Evolutionary conservation across 352 stramenopile species (phyloP).

Genomic region (Phytophthora ramorum): DNA sequence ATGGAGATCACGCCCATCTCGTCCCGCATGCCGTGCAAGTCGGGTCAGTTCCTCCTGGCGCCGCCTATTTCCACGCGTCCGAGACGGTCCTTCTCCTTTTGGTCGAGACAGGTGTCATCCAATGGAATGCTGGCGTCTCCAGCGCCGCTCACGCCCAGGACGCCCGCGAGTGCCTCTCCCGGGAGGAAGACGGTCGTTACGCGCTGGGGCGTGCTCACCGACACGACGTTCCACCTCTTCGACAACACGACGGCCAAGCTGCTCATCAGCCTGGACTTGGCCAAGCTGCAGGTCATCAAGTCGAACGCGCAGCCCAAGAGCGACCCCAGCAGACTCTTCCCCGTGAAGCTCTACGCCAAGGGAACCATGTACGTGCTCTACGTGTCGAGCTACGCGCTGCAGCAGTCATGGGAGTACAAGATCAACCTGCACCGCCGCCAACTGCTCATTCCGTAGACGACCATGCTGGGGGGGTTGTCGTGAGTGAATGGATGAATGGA

Average conservation of each 20-base stretch:
- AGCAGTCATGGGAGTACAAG: slow-evolving; percentile 84
- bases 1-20: slow-evolving; percentile 67
- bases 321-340: slow-evolving; percentile 65
- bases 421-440: slow-evolving; percentile 76
- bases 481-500: slow-evolving; percentile 5
- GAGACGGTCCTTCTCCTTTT: slow-evolving; percentile 66
- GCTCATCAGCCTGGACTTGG: slow-evolving; percentile 73
- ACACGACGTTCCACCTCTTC: slow-evolving; percentile 83
- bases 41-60: slow-evolving; percentile 78
- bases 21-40: slow-evolving; percentile 68
- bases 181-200: slow-evolving; percentile 67
- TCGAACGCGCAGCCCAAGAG: slow-evolving; percentile 53
- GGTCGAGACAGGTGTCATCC: slow-evolving; percentile 61
- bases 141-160: slow-evolving; percentile 36
- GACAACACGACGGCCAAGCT: slow-evolving; percentile 79
- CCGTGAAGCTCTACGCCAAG: slow-evolving; percentile 76
- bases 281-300: slow-evolving; percentile 82
- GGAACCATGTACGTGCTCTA: slow-evolving; percentile 79
- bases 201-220: slow-evolving; percentile 81
- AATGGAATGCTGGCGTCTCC: slow-evolving; percentile 50
- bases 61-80: slow-evolving; percentile 48
- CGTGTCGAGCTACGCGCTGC: slow-evolving; percentile 78
- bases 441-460: slow-evolving; percentile 70
- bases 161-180: slow-evolving; percentile 52
- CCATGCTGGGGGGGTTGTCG: background rate